phyloP scores from a whole-genome alignment of 805 yeast genomes.

The Hermanozyma aechmeae region DNA sequence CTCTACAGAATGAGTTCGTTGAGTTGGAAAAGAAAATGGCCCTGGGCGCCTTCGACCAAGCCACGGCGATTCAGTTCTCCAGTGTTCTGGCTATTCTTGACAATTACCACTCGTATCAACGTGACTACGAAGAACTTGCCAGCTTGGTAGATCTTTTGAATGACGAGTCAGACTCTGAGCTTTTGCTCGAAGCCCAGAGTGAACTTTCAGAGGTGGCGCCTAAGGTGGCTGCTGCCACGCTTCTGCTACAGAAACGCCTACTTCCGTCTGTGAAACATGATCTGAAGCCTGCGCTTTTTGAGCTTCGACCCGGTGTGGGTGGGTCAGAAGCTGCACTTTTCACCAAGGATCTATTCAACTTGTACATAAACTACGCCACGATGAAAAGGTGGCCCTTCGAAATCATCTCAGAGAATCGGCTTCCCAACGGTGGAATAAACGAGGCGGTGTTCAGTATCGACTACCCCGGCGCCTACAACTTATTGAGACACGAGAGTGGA shows the following conservation, averaged over 20 bases:
- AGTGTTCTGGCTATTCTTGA: conserved; percentile 22
- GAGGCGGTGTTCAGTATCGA: conserved; percentile 65
- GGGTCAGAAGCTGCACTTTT: conserved; percentile 90
- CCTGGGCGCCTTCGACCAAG: conserved; percentile 25
- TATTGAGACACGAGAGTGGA: conserved; percentile 79
- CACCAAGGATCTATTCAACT: conserved; percentile 65
- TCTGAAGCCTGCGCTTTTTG: conserved; percentile 71
- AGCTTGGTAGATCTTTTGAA: conserved; percentile 17
- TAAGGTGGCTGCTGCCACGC: conserved; percentile 30
- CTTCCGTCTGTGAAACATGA: conserved; percentile 72
- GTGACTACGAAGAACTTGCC: conserved; percentile 15
- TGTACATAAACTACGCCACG: conserved; percentile 73
- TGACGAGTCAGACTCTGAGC: conserved; percentile 31
- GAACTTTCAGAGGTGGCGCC: conserved; percentile 48
- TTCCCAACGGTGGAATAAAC: conserved; percentile 58
- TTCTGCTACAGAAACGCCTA: conserved; percentile 44
- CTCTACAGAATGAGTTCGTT: conserved; percentile 18
- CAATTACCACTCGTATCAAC: conserved; percentile 18
- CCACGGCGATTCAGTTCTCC: conserved; percentile 21
- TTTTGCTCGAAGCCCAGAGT: conserved; percentile 46
- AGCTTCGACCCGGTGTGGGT: conserved; percentile 92
- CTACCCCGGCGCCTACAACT: conserved; percentile 67
- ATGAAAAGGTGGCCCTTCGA: conserved; percentile 58
- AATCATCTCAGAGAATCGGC: conserved; percentile 46
- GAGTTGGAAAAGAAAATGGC: conserved; percentile 18